Conservation (phyloP, 495 filamentous ascomycete species). For the Penicillium bialowiezense region DNA sequence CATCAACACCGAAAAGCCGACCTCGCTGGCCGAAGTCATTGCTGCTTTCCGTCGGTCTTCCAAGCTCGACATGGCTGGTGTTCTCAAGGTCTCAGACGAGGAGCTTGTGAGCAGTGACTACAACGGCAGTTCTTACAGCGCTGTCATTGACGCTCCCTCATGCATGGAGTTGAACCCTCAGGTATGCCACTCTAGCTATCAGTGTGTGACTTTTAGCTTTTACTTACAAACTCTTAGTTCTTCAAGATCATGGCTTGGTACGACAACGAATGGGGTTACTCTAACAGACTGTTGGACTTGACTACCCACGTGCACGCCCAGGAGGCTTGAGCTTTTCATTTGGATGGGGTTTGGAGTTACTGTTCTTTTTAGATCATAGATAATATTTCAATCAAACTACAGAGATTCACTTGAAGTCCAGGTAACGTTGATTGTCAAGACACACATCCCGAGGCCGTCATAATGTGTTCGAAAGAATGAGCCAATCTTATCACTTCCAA, state of each 20-base stretch:
- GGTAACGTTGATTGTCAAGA: no score
- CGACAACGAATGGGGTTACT: constrained; percentile 40
- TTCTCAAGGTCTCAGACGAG: constrained; percentile 29
- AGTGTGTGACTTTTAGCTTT: neutral
- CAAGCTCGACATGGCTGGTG: constrained; percentile 27
- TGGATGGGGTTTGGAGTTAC: neutral
- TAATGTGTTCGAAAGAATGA: no score
- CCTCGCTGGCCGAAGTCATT: constrained; percentile 30
- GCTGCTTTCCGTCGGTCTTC: constrained; percentile 29
- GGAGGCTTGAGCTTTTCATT: constrained; percentile 11
- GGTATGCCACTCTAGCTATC: constrained; percentile 12
- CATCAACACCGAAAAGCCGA: constrained; percentile 31
- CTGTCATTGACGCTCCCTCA: constrained; percentile 30
- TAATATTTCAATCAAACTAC: neutral
- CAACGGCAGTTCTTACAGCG: constrained; percentile 29
- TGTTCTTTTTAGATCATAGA: neutral
- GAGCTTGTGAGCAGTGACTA: constrained; percentile 36
- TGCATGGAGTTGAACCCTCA: constrained; percentile 32
- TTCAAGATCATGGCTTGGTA: constrained; percentile 42
- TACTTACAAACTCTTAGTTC: constrained; percentile 13
- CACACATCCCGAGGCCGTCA: no score
- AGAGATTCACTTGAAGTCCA: neutral
- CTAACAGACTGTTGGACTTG: constrained; percentile 34
- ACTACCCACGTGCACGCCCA: constrained; percentile 22
- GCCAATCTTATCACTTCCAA: no score